Percentiles rank a stretch among this genome's conserved stretches.
phyloP scores from a whole-genome alignment of 2,329 filamentous ascomycete species.

The Ceratocystis cubensis region DNA sequence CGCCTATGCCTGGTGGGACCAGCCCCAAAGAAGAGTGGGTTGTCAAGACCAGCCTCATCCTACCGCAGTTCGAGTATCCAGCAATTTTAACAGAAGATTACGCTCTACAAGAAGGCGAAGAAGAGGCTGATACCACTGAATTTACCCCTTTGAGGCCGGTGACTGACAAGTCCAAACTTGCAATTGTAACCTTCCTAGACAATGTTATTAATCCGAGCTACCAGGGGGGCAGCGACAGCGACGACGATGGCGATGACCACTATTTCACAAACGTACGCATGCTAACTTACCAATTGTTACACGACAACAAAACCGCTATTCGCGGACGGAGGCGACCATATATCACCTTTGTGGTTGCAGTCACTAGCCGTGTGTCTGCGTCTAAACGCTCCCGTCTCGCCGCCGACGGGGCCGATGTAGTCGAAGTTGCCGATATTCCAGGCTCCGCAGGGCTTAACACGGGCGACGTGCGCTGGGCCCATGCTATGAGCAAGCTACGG shows the following conservation, averaged over 20 bases:
- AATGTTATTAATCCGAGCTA: constrained; percentile 23
- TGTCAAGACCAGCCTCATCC: constrained; percentile 6
- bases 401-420: constrained; percentile 31
- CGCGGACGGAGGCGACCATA: constrained; percentile 21
- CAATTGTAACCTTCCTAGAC: constrained; percentile 32
- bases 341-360: constrained; percentile 31
- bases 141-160: constrained; percentile 5
- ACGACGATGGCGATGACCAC: constrained; percentile 25
- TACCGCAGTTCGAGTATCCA: constrained; percentile 18
- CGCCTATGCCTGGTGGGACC: not conserved
- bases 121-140: not conserved
- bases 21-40: not conserved
- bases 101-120: constrained; percentile 3
- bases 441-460: constrained; percentile 25
- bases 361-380: constrained; percentile 26
- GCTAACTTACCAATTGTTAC: constrained; percentile 32
- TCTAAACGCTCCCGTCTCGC: constrained; percentile 28
- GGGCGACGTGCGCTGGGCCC: constrained; percentile 31
- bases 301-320: constrained; percentile 28
- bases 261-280: constrained; percentile 32
- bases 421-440: constrained; percentile 27
- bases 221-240: constrained; percentile 13
- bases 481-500: constrained; percentile 34
- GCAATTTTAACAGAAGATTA: constrained; percentile 10
- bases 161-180: constrained; percentile 22